A percentile compares a stretch with the other conserved stretches of the same genome.
Evolutionary conservation across 192 early-diverging fungal species (phyloP).

Genomic region (Podila epicladia): DNA sequence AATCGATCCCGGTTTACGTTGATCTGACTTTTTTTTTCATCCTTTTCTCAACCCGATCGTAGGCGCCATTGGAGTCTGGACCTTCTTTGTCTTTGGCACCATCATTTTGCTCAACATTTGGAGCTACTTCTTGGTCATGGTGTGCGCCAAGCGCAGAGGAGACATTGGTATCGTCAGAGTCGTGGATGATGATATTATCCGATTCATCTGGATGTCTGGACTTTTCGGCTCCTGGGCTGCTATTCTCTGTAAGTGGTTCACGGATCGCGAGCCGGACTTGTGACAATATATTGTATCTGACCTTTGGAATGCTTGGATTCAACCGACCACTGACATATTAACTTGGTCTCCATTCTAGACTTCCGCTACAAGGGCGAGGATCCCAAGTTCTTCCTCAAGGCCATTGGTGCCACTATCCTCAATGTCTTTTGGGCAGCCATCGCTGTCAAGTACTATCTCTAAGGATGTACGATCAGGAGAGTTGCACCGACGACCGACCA

Average conservation of each 20-base stretch:
- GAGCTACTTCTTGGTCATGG: conserved; percentile 37
- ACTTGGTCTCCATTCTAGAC: conserved; percentile 1
- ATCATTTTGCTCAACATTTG: conserved; percentile 31
- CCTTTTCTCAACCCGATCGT: not conserved
- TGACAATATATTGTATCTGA: not conserved
- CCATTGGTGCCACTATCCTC: conserved; percentile 15
- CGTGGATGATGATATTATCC: conserved; percentile 23
- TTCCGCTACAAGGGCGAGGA: conserved; percentile 25
- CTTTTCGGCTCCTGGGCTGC: conserved; percentile 37
- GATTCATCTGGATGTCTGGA: conserved; percentile 34
- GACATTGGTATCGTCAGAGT: conserved; percentile 44
- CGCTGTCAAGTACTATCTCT: conserved; percentile 20
- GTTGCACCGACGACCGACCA: not conserved
- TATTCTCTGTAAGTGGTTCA: conserved; percentile 28
- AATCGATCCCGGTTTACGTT: too few relatives aligned
- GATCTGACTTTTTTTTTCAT: not conserved
- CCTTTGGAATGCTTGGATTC: not conserved
- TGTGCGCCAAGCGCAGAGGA: conserved; percentile 13
- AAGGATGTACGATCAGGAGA: not conserved
- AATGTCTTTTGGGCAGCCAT: conserved; percentile 34
- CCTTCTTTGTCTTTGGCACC: conserved; percentile 21
- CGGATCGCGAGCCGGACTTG: not conserved
- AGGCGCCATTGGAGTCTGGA: conserved; percentile 19
- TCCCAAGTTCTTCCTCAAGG: conserved; percentile 32
- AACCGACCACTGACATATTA: not conserved